These are phyloP conservation scores for Bassia scoparia DNA, from an alignment of 148 eudicot species.

Conservation along the genomic window DNA sequence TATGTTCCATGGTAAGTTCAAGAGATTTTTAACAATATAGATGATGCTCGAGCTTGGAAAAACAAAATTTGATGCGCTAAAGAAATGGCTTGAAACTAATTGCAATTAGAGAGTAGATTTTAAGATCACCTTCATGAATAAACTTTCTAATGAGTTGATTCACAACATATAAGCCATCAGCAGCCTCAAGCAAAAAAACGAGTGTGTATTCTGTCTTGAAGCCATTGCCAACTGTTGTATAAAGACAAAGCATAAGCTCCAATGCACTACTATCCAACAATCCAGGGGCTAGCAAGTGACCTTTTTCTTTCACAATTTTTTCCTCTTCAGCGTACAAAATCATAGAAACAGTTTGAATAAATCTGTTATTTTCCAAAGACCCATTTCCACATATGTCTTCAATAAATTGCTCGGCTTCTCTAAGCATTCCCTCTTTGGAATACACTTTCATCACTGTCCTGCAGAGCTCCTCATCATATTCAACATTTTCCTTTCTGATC, in stretches of 20 bases:
- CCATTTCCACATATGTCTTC: constrained; percentile 35
- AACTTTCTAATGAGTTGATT: constrained; percentile 54
- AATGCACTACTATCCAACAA: constrained; percentile 41
- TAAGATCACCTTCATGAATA: constrained; percentile 47
- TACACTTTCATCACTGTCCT: constrained; percentile 55
- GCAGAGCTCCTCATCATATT: constrained; percentile 63
- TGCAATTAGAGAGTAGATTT: not conserved
- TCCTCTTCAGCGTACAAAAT: constrained; percentile 32
- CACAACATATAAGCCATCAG: constrained; percentile 53
- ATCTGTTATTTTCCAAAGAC: constrained; percentile 37
- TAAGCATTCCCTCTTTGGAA: constrained; percentile 58
- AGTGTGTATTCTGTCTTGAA: constrained; percentile 42
- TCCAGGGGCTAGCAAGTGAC: constrained; percentile 31
- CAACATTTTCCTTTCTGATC: constrained; percentile 50
- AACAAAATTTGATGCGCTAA: not conserved
- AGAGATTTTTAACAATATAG: not conserved
- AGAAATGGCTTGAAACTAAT: not conserved
- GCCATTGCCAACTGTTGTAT: constrained; percentile 38
- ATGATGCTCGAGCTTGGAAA: not conserved
- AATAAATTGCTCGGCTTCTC: constrained; percentile 53
- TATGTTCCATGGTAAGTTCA: constrained; percentile 4
- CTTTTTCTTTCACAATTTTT: constrained; percentile 27
- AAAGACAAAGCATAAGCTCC: constrained; percentile 55
- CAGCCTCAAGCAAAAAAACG: constrained; percentile 43
- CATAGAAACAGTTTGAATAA: constrained; percentile 40